Evolutionary conservation across 352 stramenopile species (phyloP).

Genomic region (Pythium coloratum): DNA sequence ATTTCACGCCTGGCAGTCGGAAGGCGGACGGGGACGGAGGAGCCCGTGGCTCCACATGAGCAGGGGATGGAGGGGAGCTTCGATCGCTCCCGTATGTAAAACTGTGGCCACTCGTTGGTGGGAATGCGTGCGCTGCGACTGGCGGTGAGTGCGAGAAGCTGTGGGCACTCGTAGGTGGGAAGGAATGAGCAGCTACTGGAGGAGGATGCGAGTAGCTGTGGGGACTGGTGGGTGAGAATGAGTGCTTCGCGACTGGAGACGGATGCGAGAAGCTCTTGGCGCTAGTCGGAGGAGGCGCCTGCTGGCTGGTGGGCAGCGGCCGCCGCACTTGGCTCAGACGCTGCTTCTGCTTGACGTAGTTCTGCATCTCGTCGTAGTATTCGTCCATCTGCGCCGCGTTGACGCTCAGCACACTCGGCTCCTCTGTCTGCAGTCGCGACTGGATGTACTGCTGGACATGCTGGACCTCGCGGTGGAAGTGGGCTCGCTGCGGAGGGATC

Average conservation of each 20-base stretch:
- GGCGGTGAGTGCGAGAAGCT: background rate
- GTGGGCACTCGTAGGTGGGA: background rate
- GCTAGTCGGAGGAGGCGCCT: background rate
- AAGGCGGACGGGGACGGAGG: background rate
- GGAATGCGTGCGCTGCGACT: background rate
- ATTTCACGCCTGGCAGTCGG: conserved; percentile 16
- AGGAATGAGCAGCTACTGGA: background rate
- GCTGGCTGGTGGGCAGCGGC: conserved; percentile 4
- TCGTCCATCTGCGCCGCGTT: conserved; percentile 23
- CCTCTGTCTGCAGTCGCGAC: conserved; percentile 22
- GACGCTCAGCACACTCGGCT: conserved; percentile 21
- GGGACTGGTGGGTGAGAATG: background rate
- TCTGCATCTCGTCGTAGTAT: conserved; percentile 27
- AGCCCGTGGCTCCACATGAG: conserved; percentile 1
- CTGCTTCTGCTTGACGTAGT: conserved; percentile 30
- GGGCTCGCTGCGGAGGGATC: conserved; percentile 7
- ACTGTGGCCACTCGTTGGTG: background rate
- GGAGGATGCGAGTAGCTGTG: background rate
- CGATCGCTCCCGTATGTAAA: background rate
- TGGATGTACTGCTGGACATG: conserved; percentile 30
- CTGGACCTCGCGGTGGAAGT: conserved; percentile 24
- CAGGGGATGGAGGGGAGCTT: background rate
- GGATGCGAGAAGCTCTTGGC: background rate
- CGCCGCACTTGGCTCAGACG: conserved; percentile 19
- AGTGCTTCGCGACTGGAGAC: background rate